These are phyloP conservation scores for Phytophthora citricola DNA, from an alignment of 352 stramenopile genomes.

Conservation along the genomic window DNA sequence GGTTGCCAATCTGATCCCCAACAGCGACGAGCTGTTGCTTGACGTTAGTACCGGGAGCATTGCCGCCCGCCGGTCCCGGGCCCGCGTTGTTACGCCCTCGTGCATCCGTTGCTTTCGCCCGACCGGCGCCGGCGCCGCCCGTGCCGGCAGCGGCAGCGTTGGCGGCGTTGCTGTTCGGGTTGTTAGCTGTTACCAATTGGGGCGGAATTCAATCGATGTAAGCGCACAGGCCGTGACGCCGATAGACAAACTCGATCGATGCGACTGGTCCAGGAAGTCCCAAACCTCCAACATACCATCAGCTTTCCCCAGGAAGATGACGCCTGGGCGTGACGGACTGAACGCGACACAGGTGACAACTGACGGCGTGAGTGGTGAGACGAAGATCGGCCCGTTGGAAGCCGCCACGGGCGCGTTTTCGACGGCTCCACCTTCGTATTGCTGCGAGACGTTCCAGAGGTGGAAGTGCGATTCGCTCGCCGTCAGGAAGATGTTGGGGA, in stretches of 20 bases:
- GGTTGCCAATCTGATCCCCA: slow-evolving; percentile 91
- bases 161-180: slow-evolving; percentile 21
- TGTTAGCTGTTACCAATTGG: slow-evolving; percentile 26
- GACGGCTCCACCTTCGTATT: slow-evolving; percentile 14
- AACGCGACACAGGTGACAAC: slow-evolving; percentile 88
- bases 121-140: slow-evolving; percentile 10
- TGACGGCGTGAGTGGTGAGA: slow-evolving; percentile 79
- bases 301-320: slow-evolving; percentile 89
- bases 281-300: slow-evolving; percentile 94
- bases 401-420: slow-evolving; percentile 15
- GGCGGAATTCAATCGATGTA: slow-evolving; percentile 87
- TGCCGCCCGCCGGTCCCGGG: slow-evolving; percentile 4
- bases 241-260: slow-evolving; percentile 81
- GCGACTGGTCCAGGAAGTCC: slow-evolving; percentile 94
- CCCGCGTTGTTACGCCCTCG: slow-evolving; percentile 27
- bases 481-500: slow-evolving; percentile 88
- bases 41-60: slow-evolving; percentile 36
- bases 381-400: slow-evolving; percentile 83
- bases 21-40: slow-evolving; percentile 93
- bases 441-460: slow-evolving; percentile 89
- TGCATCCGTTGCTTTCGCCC: slow-evolving; percentile 30
- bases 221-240: slow-evolving; percentile 87
- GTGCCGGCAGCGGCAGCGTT: slow-evolving; percentile 12
- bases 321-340: slow-evolving; percentile 87
- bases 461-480: slow-evolving; percentile 93